Evolutionary conservation across 2,329 filamentous ascomycete genomes (phyloP), one percentile per base, ranked within the genome.

Genomic region (Calonectria crousiana): DNA sequence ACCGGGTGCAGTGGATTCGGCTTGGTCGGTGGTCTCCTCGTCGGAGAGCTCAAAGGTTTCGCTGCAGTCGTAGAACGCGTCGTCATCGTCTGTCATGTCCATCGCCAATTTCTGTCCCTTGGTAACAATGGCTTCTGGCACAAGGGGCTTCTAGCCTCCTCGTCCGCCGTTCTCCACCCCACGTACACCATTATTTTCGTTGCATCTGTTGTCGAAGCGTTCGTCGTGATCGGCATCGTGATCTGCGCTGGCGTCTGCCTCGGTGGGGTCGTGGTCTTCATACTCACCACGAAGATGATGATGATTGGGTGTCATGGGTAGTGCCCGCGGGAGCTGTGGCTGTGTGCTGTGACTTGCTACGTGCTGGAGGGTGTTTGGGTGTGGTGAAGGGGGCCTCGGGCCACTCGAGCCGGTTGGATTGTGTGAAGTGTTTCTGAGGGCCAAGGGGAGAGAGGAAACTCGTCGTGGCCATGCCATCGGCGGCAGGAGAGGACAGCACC

Each of bases 401-500:
- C 74, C 75, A 71, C 79, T 80, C 65, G 78, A 79, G 71, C 78
- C 79, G 70, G 74, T 67, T 32, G 53, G 62, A 44, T 75, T 74
- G 60, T 78, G 76, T 74, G 82, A 81, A 80, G 83, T 83, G 79
- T 81, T 81, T 80, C 80, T 78, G 75, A 77, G 76, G 75, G 81
- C 79, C 71, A 81, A 80, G 76, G 81, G 83, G 66, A 87, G 83
- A 77, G 86, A 88, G 76, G 86, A 86, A 76, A 86, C 82, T 81
- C 86, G 86, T 78, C 82, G 84, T 71, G 87, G 87, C 87, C 86
- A 87, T 75, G 81, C 81, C 77, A 75, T 82, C 67, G 84, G 82
- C 78, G 85, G 81, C 75, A 79, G 74, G 78, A 80, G 77, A 66
- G 82, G 83, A 86, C 85, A 86, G 87, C 88, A 97, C 95, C 90